phyloP scores from a whole-genome alignment of 257 asterid genomes.

The Striga asiatica region DNA sequence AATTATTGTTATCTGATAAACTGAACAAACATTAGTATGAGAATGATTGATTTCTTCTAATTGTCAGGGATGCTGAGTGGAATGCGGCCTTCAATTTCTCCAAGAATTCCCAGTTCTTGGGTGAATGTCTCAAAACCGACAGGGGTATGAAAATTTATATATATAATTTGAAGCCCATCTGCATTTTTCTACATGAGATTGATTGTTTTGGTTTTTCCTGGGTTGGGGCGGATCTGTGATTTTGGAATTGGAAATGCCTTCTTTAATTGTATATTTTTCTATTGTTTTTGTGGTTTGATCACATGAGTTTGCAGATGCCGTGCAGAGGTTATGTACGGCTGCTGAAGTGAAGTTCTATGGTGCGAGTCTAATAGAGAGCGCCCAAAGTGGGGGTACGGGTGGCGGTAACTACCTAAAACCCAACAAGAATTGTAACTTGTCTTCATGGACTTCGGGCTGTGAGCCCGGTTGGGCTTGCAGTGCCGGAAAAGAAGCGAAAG shows the following conservation, averaged over 20 bases:
- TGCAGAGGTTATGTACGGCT: slow-evolving; percentile 78
- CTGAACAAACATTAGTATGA: no score
- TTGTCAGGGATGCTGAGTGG: slow-evolving; percentile 75
- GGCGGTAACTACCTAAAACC: slow-evolving; percentile 44
- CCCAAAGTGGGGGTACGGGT: slow-evolving; percentile 19
- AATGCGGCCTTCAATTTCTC: slow-evolving; percentile 70
- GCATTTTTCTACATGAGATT: no score
- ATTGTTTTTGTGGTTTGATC: neutral
- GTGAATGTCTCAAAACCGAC: slow-evolving; percentile 39
- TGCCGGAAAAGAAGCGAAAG: slow-evolving; percentile 27
- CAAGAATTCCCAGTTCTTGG: slow-evolving; percentile 45
- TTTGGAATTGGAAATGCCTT: no score
- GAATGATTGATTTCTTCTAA: slow-evolving; percentile 1
- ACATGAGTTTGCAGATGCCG: slow-evolving; percentile 52
- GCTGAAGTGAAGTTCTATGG: slow-evolving; percentile 72
- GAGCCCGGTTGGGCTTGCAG: slow-evolving; percentile 99
- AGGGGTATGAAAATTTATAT: slow-evolving; percentile 24
- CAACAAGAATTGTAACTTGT: slow-evolving; percentile 71
- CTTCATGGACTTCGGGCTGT: slow-evolving; percentile 80
- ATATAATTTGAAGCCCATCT: neutral
- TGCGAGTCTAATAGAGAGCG: slow-evolving; percentile 27
- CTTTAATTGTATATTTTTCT: neutral
- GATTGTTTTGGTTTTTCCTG: no score
- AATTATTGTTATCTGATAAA: no score
- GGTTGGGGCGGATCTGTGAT: neutral